These are phyloP conservation scores for Blastomyces silverae DNA, from an alignment of 2,329 filamentous ascomycete genomes.

Conservation along the genomic window DNA sequence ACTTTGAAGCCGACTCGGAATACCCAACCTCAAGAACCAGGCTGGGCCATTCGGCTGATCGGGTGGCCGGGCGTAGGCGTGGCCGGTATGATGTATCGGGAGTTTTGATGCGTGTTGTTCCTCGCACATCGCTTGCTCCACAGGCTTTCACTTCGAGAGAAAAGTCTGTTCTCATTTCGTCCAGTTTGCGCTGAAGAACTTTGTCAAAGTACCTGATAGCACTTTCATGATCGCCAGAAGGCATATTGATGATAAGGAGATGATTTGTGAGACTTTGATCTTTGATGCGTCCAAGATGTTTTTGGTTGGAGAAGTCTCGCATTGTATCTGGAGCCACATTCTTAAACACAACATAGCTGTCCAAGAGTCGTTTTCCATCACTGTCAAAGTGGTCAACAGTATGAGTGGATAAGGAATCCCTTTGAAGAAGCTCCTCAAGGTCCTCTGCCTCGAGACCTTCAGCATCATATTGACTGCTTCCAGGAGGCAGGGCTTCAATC, in stretches of 20 bases:
- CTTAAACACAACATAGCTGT: constrained; percentile 8
- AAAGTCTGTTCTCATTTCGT: constrained; percentile 1
- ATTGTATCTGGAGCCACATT: constrained; percentile 6
- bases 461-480: constrained; percentile 13
- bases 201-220: constrained; percentile 1
- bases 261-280: constrained; percentile 3
- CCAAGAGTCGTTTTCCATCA: background rate
- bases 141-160: background rate
- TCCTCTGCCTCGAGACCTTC: constrained; percentile 6
- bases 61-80: background rate
- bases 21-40: constrained; percentile 14
- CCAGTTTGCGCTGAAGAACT: background rate
- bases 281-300: constrained; percentile 11
- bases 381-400: background rate
- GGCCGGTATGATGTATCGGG: constrained; percentile 11
- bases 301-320: constrained; percentile 5
- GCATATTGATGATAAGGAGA: constrained; percentile 8
- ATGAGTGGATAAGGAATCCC: background rate
- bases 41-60: constrained; percentile 13
- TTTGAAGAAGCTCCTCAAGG: constrained; percentile 10
- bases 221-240: constrained; percentile 4
- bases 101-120: background rate
- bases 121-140: constrained; percentile 1
- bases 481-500: constrained; percentile 9
- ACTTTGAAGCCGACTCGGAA: constrained; percentile 6